A percentile compares a stretch with the other conserved stretches of the same genome.
Conservation (phyloP, 306 rosid species). For the Vigna trinervia region DNA sequence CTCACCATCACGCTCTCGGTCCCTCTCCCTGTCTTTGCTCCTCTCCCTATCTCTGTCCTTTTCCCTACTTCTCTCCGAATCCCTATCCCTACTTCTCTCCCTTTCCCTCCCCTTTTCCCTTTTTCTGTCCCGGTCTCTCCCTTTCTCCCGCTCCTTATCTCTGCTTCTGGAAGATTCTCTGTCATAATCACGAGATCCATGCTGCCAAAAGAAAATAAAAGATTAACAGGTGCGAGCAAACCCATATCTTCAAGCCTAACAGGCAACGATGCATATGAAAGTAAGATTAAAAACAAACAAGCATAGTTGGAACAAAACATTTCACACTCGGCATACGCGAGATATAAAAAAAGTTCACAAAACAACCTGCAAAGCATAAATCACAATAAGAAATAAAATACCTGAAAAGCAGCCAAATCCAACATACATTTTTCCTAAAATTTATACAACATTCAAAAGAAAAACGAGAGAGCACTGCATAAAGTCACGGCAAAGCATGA, state of each 20-base stretch:
- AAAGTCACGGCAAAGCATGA: background rate
- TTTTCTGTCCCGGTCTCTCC: constrained; percentile 56
- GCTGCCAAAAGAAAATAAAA: constrained; percentile 56
- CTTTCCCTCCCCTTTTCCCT: constrained; percentile 47
- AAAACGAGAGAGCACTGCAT: background rate
- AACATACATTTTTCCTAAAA: background rate
- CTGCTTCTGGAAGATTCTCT: constrained; percentile 88
- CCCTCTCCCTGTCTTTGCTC: constrained; percentile 57
- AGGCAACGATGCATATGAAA: background rate
- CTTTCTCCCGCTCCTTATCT: constrained; percentile 88
- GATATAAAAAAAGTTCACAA: background rate
- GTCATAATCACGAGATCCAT: constrained; percentile 79
- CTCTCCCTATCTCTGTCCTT: constrained; percentile 56
- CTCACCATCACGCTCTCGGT: constrained; percentile 62
- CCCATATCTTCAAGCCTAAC: background rate
- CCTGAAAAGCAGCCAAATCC: background rate
- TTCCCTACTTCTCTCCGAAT: constrained; percentile 48
- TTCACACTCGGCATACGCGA: background rate
- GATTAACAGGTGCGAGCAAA: background rate
- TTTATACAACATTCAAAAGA: background rate
- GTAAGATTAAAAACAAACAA: background rate
- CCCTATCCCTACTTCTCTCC: constrained; percentile 50
- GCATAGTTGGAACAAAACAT: background rate
- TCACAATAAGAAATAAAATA: background rate
- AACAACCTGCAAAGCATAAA: background rate